Evolutionary conservation across 768 basidiomycete species (phyloP).

Genomic region (Naganishia antarctica): DNA sequence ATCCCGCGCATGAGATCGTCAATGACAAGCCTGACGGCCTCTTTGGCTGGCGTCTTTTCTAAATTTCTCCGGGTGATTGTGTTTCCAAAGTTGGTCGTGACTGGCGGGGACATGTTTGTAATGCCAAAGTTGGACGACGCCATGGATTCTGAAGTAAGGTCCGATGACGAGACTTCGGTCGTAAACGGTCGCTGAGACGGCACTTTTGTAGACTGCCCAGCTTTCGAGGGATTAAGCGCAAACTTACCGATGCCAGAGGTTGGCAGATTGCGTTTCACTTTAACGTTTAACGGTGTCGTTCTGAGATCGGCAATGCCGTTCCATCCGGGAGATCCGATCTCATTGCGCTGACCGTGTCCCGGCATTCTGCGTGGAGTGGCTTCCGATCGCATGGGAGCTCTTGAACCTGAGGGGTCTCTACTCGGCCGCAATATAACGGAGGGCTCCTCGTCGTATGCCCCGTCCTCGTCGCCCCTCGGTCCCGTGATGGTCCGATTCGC

Average conservation of each 20-base stretch:
- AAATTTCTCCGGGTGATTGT: slow-evolving; percentile 11
- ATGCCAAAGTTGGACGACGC: slow-evolving; percentile 52
- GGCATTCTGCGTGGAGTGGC: neutral
- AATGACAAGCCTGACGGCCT: slow-evolving; percentile 66
- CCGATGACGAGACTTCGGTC: slow-evolving; percentile 35
- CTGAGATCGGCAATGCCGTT: slow-evolving; percentile 68
- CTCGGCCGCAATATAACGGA: slow-evolving; percentile 24
- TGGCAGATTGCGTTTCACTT: slow-evolving; percentile 55
- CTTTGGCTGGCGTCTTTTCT: slow-evolving; percentile 54
- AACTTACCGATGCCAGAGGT: slow-evolving; percentile 1
- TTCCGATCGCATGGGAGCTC: neutral
- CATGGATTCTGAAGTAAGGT: slow-evolving; percentile 57
- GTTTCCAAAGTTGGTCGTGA: slow-evolving; percentile 55
- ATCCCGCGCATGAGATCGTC: slow-evolving; percentile 55
- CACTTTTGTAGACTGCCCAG: neutral
- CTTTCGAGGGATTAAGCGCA: neutral
- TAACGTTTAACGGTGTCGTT: slow-evolving; percentile 48
- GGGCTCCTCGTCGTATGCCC: slow-evolving; percentile 27
- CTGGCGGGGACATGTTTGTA: slow-evolving; percentile 52
- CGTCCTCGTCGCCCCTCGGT: slow-evolving; percentile 28
- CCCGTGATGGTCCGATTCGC: slow-evolving; percentile 33
- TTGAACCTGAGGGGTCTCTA: neutral
- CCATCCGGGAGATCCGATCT: slow-evolving; percentile 53
- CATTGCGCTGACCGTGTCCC: neutral
- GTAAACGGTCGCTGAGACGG: slow-evolving; percentile 50